phyloP scores from a whole-genome alignment of 352 stramenopile genomes.

The Phytophthora citrophthora region DNA sequence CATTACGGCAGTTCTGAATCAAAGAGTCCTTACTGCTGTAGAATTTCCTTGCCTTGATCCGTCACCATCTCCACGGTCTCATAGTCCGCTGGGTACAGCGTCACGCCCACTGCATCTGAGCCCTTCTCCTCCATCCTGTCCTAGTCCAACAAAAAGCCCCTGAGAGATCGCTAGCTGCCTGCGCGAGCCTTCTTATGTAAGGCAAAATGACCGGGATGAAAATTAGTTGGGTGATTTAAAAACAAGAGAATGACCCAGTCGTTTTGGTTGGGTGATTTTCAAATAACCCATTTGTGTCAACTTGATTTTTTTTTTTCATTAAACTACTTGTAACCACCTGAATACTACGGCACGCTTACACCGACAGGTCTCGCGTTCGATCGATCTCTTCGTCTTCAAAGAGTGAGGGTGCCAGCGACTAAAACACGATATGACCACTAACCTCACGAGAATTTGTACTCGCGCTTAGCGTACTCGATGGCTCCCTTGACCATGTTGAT shows the following conservation, averaged over 20 bases:
- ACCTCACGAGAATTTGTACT: conserved; percentile 70
- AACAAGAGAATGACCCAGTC: no score
- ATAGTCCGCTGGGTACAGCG: conserved; percentile 83
- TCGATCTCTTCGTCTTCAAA: conserved; percentile 10
- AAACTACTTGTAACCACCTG: conserved; percentile 30
- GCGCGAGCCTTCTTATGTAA: conserved; percentile 3
- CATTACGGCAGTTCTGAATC: neutral
- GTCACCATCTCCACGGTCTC: conserved; percentile 82
- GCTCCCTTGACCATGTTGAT: conserved; percentile 92
- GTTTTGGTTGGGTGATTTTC: no score
- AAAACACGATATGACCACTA: conserved; percentile 9
- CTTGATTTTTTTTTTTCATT: conserved; percentile 12
- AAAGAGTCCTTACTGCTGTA: conserved; percentile 56
- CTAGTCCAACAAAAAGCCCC: neutral
- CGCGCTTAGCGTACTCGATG: conserved; percentile 83
- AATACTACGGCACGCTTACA: conserved; percentile 40
- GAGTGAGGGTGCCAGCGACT: conserved; percentile 11
- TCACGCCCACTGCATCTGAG: conserved; percentile 62
- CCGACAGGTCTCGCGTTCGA: conserved; percentile 22
- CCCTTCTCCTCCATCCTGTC: conserved; percentile 55
- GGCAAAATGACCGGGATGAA: conserved; percentile 5
- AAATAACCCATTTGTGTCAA: no score
- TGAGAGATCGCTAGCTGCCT: neutral
- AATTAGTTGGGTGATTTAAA: no score
- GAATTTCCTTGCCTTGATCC: conserved; percentile 79